Percentiles rank a stretch among this genome's conserved stretches.
These are phyloP conservation scores for Didymella glomerata DNA, from an alignment of 2,329 filamentous ascomycete genomes.

Conservation along the genomic window DNA sequence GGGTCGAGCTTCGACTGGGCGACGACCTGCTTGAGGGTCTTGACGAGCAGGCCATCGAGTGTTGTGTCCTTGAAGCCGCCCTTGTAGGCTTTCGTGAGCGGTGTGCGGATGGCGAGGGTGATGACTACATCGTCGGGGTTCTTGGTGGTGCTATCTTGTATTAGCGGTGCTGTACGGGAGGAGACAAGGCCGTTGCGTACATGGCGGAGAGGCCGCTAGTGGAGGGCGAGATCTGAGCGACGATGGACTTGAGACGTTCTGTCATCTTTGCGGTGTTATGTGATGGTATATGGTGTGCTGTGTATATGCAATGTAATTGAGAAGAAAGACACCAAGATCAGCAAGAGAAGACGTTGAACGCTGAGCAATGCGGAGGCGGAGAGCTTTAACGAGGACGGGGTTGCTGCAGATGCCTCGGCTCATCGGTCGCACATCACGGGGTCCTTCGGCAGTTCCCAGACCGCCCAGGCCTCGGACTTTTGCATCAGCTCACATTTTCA, in stretches of 20 bases:
- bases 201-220: slow-evolving; percentile 76
- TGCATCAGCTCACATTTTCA: background rate
- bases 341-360: slow-evolving; percentile 8
- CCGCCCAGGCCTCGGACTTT: slow-evolving; percentile 12
- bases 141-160: slow-evolving; percentile 75
- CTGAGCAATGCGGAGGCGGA: slow-evolving; percentile 42
- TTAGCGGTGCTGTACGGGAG: slow-evolving; percentile 10
- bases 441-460: slow-evolving; percentile 19
- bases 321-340: background rate
- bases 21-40: slow-evolving; percentile 73
- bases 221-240: slow-evolving; percentile 82
- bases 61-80: slow-evolving; percentile 94
- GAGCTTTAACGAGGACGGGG: slow-evolving; percentile 56
- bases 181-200: slow-evolving; percentile 62
- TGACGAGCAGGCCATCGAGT: slow-evolving; percentile 85
- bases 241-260: slow-evolving; percentile 85
- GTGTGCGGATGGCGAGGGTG: slow-evolving; percentile 88
- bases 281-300: background rate
- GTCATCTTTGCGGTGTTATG: slow-evolving; percentile 51
- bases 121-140: slow-evolving; percentile 97
- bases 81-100: slow-evolving; percentile 86
- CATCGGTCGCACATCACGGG: slow-evolving; percentile 29
- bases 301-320: background rate
- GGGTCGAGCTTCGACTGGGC: slow-evolving; percentile 81
- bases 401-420: slow-evolving; percentile 53